A percentile compares a stretch with the other conserved stretches of the same genome.
phyloP scores from a whole-genome alignment of 768 basidiomycete genomes.

The Cantharellus anzutake region DNA sequence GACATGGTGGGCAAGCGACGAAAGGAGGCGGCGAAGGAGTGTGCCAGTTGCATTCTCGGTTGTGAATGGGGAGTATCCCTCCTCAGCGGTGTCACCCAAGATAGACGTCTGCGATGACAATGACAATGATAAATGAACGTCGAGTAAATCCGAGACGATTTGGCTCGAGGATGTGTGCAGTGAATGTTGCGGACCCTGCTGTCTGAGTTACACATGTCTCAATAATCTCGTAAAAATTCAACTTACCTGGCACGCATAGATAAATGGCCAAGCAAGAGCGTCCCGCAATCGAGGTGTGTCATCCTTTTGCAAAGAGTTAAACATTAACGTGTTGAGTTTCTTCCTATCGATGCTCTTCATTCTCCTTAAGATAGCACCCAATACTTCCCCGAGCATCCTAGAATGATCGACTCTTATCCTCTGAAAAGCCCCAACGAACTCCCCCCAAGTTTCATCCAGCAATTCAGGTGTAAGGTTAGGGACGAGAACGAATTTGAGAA shows the following conservation, averaged over 20 bases:
- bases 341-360: constrained; percentile 42
- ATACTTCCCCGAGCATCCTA: constrained; percentile 67
- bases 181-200: constrained; percentile 51
- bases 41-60: constrained; percentile 21
- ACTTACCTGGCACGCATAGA: constrained; percentile 61
- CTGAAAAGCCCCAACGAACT: constrained; percentile 30
- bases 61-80: not conserved
- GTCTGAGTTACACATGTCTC: not conserved
- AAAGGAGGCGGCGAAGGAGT: constrained; percentile 51
- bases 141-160: constrained; percentile 34
- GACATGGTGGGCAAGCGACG: constrained; percentile 70
- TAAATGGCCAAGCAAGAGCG: constrained; percentile 51
- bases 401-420: constrained; percentile 54
- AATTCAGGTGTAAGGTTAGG: constrained; percentile 17
- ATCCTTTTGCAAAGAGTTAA: constrained; percentile 10
- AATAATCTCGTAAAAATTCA: too few species aligned
- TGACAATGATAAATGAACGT: constrained; percentile 22
- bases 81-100: constrained; percentile 5
- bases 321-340: constrained; percentile 34
- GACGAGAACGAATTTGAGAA: constrained; percentile 58
- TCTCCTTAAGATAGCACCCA: constrained; percentile 60
- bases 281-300: constrained; percentile 18
- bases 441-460: constrained; percentile 31
- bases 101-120: constrained; percentile 16
- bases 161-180: constrained; percentile 58